Base-by-base conservation (phyloP, 73 alveolate species). In the Stentor roeselii region DNA sequence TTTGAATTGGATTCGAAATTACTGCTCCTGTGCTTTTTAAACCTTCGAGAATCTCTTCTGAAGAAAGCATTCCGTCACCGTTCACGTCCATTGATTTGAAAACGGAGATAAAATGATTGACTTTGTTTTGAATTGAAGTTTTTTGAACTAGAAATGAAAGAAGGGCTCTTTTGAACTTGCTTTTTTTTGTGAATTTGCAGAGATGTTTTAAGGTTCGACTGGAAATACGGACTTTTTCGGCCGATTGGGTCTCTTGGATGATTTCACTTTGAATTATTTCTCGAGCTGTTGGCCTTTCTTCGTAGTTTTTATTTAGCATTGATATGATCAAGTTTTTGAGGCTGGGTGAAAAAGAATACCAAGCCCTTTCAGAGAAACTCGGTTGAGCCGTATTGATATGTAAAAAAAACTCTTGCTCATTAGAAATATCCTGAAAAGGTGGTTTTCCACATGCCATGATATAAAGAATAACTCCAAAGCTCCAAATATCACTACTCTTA, bases 401-500 rank as follows among this genome's bases (percentile, higher is more conserved):
- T n/a, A n/a, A n/a, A n/a, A n/a, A n/a, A n/a, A n/a, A n/a, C n/a
- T n/a, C n/a, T n/a, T n/a, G n/a, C n/a, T n/a, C n/a, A n/a, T n/a
- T n/a, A n/a, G n/a, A n/a, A n/a, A n/a, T n/a, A n/a, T n/a, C n/a
- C n/a, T n/a, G n/a, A 76, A 27, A 76, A 27, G 84, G 84, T 2
- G 76, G 30, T 38, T 34, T 41, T 2, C 84, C 84, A 0, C n/a
- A 15, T 14, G 39, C 30, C 74, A 76, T 15, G n/a, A 39, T 3
- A 37, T 39, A 76, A 78, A 76, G 14, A 76, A 37, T 21, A 30
- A 76, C 39, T 0, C 84, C 84, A 1, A 76, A 35, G 3, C 75
- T 41, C 30, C 74, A 76, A 15, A 76, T 21, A 76, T 76, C 84
- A 1, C 82, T 31, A 15, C 35, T 27, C 0, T 31, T 39, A 0